Evolutionary conservation across 1,139 yeast species (phyloP), one percentile per base, ranked within the genome.

Genomic region (Suhomyces bokatorum): DNA sequence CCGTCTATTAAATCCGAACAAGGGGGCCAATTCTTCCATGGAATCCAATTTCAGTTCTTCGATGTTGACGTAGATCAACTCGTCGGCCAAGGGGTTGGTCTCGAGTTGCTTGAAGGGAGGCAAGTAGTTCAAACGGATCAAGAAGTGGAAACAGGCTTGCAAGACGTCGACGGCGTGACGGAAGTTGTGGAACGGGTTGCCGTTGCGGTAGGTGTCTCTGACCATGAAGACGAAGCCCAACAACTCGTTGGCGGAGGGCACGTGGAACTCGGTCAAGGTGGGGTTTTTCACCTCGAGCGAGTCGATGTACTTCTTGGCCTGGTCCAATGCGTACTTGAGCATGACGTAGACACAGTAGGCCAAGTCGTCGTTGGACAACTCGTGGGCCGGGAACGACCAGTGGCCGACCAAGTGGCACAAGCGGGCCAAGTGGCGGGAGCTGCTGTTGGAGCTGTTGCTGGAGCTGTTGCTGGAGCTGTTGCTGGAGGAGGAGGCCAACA

Each of bases 141-240:
- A 64, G 52, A 81, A 83, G 60, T 78, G 83, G 64, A 84, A 85
- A 40, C 93, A 82, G 1, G 96, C 97, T 67, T 93, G 99, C 60
- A 91, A 69, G 7, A 93, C 99, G 66, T 93, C 99, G 13, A 89
- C 87, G 0, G 97, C 97, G 66, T 93, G 99, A 54, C 96, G 80
- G 62, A 90, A 93, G 67, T 91, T 91, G 68, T 93, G 99, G 70
- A 91, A 93, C 7, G 93, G 89, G 60, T 91, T 90, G 2, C 89
- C 89, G 54, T 81, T 80, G 58, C 86, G 83, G 63, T 93, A 93
- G 37, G 87, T 79, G 56, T 87, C 87, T 51, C 96, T 78, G 6
- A 85, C 77, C 59, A 80, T 75, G 52, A 81, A 78, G 26, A 86
- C 67, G 52, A 87, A 74, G n/a, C 77, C 77, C 40, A 81, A 62